Percentiles rank a stretch among this genome's conserved stretches.
phyloP scores from a whole-genome alignment of 164 flowering plant species.

The Macadamia tetraphylla region DNA sequence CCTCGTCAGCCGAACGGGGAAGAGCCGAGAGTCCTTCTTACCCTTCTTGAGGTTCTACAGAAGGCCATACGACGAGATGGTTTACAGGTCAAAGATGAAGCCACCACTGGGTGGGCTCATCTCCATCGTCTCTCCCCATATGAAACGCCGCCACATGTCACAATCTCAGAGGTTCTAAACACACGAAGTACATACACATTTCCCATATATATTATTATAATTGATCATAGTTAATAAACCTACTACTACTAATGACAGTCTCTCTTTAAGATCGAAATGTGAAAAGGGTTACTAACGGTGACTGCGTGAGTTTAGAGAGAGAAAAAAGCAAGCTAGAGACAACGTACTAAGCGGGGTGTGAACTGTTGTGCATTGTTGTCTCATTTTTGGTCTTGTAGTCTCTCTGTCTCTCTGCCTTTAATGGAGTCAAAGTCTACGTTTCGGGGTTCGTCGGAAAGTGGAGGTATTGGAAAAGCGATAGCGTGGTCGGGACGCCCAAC shows the following conservation, averaged over 20 bases:
- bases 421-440: slow-evolving; percentile 3
- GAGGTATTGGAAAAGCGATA: slow-evolving; percentile 26
- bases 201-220: not conserved
- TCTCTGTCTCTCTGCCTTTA: not conserved
- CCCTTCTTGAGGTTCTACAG: slow-evolving; percentile 70
- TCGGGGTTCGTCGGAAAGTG: slow-evolving; percentile 3
- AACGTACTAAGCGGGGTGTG: slow-evolving; percentile 47
- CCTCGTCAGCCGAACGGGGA: slow-evolving; percentile 44
- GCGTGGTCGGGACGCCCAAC: slow-evolving; percentile 76
- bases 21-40: slow-evolving; percentile 53
- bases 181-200: slow-evolving; percentile 12
- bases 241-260: slow-evolving; percentile 15
- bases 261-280: not conserved
- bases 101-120: slow-evolving; percentile 97
- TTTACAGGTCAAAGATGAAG: slow-evolving; percentile 88
- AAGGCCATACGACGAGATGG: slow-evolving; percentile 90
- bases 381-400: slow-evolving; percentile 9
- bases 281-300: not conserved
- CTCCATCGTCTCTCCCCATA: slow-evolving; percentile 76
- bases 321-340: slow-evolving; percentile 18
- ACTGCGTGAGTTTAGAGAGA: too few relatives aligned
- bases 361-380: slow-evolving; percentile 6
- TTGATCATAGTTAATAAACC: too few relatives aligned
- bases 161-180: slow-evolving; percentile 67
- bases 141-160: slow-evolving; percentile 69